Conservation (phyloP, 805 yeast species). For the Candida odintsovae region DNA sequence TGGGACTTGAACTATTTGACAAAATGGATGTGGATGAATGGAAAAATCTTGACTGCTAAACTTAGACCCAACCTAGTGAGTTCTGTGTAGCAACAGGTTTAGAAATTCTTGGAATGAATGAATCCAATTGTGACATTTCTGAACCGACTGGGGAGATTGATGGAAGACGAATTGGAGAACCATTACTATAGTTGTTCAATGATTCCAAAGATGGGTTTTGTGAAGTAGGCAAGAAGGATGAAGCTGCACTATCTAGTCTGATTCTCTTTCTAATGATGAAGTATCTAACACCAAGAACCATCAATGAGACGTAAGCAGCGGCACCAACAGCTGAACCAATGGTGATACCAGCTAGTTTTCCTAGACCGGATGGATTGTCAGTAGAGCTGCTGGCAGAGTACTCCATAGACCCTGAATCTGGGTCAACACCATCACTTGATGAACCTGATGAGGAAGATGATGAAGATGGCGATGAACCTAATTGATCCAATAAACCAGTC, state of each 20-base stretch:
- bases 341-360: conserved; percentile 67
- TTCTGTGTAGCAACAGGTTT: conserved; percentile 66
- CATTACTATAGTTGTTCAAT: conserved; percentile 12
- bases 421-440: conserved; percentile 9
- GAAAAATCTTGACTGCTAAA: no score
- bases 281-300: conserved; percentile 49
- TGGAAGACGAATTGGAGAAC: conserved; percentile 19
- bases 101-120: conserved; percentile 44
- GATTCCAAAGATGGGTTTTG: conserved; percentile 13
- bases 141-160: conserved; percentile 1
- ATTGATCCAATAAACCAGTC: conserved; percentile 32
- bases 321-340: conserved; percentile 82
- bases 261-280: conserved; percentile 30
- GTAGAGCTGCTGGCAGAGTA: conserved; percentile 15
- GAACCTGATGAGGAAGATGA: conserved; percentile 6
- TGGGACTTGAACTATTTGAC: neutral
- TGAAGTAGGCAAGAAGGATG: conserved; percentile 10
- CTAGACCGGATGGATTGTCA: conserved; percentile 22
- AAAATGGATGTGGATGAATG: neutral
- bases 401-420: conserved; percentile 26
- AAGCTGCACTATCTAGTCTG: conserved; percentile 12
- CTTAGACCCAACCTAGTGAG: conserved; percentile 64
- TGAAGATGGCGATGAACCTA: conserved; percentile 9
- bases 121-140: conserved; percentile 23
- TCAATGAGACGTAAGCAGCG: conserved; percentile 51